Base-by-base conservation (phyloP, 2,329 filamentous ascomycete genomes). In the Emericellopsis cladophorae region DNA sequence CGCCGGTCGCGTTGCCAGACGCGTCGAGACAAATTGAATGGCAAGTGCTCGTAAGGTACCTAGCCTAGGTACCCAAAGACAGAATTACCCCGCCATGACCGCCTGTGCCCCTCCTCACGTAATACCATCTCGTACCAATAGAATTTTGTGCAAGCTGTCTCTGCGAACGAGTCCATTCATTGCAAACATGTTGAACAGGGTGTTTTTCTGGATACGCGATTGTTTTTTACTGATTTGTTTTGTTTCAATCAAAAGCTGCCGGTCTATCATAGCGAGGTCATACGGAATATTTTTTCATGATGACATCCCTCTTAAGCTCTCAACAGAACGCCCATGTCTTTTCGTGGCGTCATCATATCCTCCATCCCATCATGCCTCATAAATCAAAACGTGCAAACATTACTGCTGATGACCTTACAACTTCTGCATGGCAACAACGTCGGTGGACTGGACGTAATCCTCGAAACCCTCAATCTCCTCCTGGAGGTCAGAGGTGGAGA, bases 381-480 rank as follows among this genome's bases (percentile, higher is more conserved):
- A 33, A 46, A 44, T 40, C 37, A 26, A 39, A 29, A 18, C 36
- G 21, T 33, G 39, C 39, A 24, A 31, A 14, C 23, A 36, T 36
- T 23, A 21, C n/a, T 23, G 18, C 12, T 23, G 16, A 48, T 42
- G 41, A 41, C 45, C 51, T 79, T 87, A 95, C 69, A 90, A 72
- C 76, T 93, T 93, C 75, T 87, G 81, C 87, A 93, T 93, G 62
- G 86, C 85, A 66, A 70, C 81, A 59, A 95, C 64, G 65, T 96
- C 92, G 55, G 83, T 81, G 54, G 88, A 95, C 79, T 98, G 92
- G 60, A 98, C 88, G 65, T 86, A 83, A 64, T 98, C 92, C 73
- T 96, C 92, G 56, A 89, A 76, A 52, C 76, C 85, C 59, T 61
- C 48, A 56, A 96, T 93, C 72, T 84, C 58, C 61, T 86, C 79